phyloP scores from a whole-genome alignment of 106 monocot genomes.

The Hemerocallis citrina region DNA sequence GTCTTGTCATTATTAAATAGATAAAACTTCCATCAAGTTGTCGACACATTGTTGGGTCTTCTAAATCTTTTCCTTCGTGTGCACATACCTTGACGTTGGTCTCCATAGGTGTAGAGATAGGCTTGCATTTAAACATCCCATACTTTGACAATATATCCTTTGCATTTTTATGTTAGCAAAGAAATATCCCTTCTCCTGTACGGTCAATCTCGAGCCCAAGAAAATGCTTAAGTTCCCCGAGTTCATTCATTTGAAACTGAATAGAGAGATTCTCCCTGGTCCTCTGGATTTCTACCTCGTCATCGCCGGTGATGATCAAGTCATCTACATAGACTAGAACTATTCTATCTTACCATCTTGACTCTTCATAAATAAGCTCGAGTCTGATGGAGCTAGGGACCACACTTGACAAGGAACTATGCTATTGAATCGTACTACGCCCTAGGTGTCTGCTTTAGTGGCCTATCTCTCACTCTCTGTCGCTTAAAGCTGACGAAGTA shows the following conservation, averaged over 20 bases:
- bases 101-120: not conserved
- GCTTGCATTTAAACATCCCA: not conserved
- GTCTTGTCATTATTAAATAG: not conserved
- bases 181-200: not conserved
- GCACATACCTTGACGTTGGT: not conserved
- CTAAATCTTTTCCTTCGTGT: not conserved
- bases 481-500: no score
- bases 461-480: no score
- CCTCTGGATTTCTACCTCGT: not conserved
- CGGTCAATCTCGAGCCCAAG: not conserved
- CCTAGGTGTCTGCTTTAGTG: no score
- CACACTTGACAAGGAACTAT: no score
- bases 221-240: not conserved
- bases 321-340: not conserved
- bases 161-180: not conserved
- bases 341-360: not conserved
- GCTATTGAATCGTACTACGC: no score
- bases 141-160: not conserved
- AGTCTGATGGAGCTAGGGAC: not conserved
- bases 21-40: not conserved
- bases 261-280: not conserved
- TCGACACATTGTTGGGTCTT: not conserved
- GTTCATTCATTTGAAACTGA: conserved; percentile 1
- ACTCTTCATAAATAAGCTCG: not conserved
- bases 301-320: not conserved